Evolutionary conservation across 495 filamentous ascomycete species (phyloP), one percentile per base, ranked within the genome.

Genomic region (Annulohypoxylon moriforme): DNA sequence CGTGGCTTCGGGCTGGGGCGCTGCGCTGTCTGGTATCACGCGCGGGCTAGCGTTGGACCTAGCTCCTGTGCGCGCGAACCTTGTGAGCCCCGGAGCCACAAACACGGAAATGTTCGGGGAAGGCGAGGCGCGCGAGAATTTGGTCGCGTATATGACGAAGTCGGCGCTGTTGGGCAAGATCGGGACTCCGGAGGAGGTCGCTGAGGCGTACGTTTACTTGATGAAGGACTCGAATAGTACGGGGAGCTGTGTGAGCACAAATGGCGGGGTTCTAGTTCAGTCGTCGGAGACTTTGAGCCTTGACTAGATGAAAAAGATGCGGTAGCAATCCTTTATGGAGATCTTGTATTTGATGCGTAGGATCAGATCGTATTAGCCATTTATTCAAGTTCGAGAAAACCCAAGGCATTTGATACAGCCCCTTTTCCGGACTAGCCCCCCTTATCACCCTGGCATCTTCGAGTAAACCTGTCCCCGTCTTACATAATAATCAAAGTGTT

Each of bases 191-290:
- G 84, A 85, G 66, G 87, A 89, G 75, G 76, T 85, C 11, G 88
- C 86, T 0, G 86, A 90, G 79, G 79, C 83, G 27, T 90, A 89
- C 79, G 47, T 88, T 31, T 89, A 85, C 75, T 73, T 83, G 8
- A 88, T 89, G 88, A 84, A 82, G 68, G 87, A 90, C 79, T 66
- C 67, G 36, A 85, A 84, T 77, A 79, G 77, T 14, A 88, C 86
- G 10, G 89, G 87, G 14, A 70, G 64, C 29, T 52, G 49, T 14
- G 49, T 74, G 20, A 60, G 33, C 20, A 64, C 58, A 5, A 60
- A 61, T 20, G 67, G 68, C 1, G 72, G 72, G 0, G 42, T 13
- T 13, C 24, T 67, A 13, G 25, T 72, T n/a, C 49, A 67, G 50
- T 64, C 20, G 34, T 33, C 31, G 11, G 53, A 25, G n/a, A 13